phyloP scores from a whole-genome alignment of 768 basidiomycete genomes.

The Cantharellus anzutake region DNA sequence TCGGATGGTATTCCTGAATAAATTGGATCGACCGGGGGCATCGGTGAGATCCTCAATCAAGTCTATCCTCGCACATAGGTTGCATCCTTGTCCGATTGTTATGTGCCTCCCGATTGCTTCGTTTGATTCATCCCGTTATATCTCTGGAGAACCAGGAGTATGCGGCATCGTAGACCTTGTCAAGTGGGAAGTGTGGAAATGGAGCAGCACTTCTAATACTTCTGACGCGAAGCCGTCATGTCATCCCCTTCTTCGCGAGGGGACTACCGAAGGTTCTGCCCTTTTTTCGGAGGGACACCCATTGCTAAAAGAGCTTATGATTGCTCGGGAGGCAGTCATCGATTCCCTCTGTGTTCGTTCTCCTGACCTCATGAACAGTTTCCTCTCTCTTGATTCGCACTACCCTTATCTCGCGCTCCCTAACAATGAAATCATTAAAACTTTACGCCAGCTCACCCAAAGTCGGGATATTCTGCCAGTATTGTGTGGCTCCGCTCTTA shows the following conservation, averaged over 20 bases:
- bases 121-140: slow-evolving; percentile 45
- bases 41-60: slow-evolving; percentile 50
- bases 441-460: slow-evolving; percentile 50
- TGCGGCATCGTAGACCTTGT: slow-evolving; percentile 68
- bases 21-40: slow-evolving; percentile 73
- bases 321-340: slow-evolving; percentile 49
- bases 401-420: slow-evolving; percentile 49
- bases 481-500: slow-evolving; percentile 65
- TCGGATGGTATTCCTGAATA: slow-evolving; percentile 69
- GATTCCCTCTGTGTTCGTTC: slow-evolving; percentile 69
- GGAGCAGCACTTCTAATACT: slow-evolving; percentile 31
- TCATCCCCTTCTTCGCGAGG: slow-evolving; percentile 31
- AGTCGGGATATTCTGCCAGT: slow-evolving; percentile 53
- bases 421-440: slow-evolving; percentile 31
- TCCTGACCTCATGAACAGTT: slow-evolving; percentile 55
- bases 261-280: slow-evolving; percentile 21
- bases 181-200: slow-evolving; percentile 70
- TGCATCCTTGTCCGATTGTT: slow-evolving; percentile 55
- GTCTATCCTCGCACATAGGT: slow-evolving; percentile 54
- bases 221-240: slow-evolving; percentile 15
- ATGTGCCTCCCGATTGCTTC: slow-evolving; percentile 64
- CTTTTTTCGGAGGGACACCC: slow-evolving; percentile 45
- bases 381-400: slow-evolving; percentile 38
- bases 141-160: slow-evolving; percentile 63
- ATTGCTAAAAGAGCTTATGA: slow-evolving; percentile 40